Percentiles rank a stretch among this genome's conserved stretches.
These are phyloP conservation scores for Purshia tridentata DNA, from an alignment of 306 rosid species.

Conservation along the genomic window DNA sequence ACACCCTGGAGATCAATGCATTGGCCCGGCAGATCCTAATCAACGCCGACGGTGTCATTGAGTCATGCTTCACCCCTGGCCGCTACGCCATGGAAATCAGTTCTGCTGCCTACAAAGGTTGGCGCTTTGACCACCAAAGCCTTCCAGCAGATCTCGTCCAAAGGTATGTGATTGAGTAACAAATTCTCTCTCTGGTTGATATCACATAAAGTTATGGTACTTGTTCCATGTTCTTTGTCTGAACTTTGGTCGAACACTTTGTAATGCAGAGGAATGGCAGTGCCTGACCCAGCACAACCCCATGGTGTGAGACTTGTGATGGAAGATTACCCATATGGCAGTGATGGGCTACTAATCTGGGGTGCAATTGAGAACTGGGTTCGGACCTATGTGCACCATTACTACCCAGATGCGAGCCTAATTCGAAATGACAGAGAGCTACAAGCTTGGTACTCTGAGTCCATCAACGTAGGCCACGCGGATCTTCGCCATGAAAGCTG, in stretches of 20 bases:
- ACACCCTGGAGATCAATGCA: constrained; percentile 80
- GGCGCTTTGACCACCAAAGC: constrained; percentile 87
- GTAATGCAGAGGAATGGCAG: constrained; percentile 73
- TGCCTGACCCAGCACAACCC: constrained; percentile 76
- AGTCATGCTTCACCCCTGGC: constrained; percentile 88
- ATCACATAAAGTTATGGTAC: no score
- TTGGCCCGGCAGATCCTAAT: constrained; percentile 72
- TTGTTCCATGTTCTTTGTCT: constrained; percentile 23
- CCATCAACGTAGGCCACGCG: constrained; percentile 87
- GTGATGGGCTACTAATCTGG: constrained; percentile 87
- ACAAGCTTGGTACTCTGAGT: constrained; percentile 85
- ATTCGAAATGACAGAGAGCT: constrained; percentile 68
- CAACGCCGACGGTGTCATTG: constrained; percentile 72
- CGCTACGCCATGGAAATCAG: constrained; percentile 83
- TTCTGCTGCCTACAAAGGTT: constrained; percentile 74
- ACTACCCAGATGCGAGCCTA: constrained; percentile 60
- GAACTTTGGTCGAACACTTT: constrained; percentile 11
- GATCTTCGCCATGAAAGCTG: constrained; percentile 63
- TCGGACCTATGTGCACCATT: constrained; percentile 61
- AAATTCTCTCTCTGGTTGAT: no score
- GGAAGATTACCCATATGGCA: constrained; percentile 88
- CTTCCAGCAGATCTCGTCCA: constrained; percentile 88
- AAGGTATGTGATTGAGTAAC: constrained; percentile 38
- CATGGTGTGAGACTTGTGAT: constrained; percentile 73
- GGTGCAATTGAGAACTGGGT: constrained; percentile 82